phyloP scores from a whole-genome alignment of 345 rosid species.

The Combretum micranthum region DNA sequence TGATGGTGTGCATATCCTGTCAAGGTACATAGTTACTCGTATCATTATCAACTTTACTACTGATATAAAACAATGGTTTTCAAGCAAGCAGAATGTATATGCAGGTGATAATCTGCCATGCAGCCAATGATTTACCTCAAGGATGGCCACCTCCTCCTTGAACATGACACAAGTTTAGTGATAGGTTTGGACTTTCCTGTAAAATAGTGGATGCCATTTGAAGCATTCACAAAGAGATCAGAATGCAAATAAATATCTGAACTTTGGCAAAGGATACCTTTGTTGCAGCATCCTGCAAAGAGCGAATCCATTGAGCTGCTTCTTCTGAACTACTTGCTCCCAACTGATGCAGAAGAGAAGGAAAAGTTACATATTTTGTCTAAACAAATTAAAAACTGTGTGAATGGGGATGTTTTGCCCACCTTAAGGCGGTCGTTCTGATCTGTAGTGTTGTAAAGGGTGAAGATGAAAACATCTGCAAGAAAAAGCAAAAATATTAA shows the following conservation, averaged over 20 bases:
- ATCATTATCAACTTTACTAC: no score
- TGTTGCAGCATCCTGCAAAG: slow-evolving; percentile 57
- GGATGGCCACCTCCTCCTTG: slow-evolving; percentile 50
- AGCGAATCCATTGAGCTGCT: slow-evolving; percentile 79
- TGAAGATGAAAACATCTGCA: slow-evolving; percentile 82
- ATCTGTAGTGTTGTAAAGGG: slow-evolving; percentile 62
- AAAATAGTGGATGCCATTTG: slow-evolving; percentile 6
- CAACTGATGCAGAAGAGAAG: slow-evolving; percentile 28
- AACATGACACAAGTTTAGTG: slow-evolving; percentile 38
- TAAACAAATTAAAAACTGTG: not conserved
- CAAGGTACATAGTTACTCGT: not conserved
- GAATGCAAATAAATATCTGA: not conserved
- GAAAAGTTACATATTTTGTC: not conserved
- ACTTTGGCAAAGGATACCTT: slow-evolving; percentile 39
- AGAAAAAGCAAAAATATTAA: slow-evolving; percentile 13
- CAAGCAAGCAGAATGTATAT: no score
- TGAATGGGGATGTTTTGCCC: not conserved
- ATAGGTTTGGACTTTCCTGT: slow-evolving; percentile 45
- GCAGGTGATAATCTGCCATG: no score
- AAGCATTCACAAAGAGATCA: slow-evolving; percentile 8
- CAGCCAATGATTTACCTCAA: slow-evolving; percentile 17
- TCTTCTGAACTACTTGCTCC: slow-evolving; percentile 97
- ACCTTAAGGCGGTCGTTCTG: slow-evolving; percentile 84
- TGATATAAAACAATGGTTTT: no score
- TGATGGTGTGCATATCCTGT: slow-evolving; percentile 21